Base-by-base conservation (phyloP, 176 grass and related monocot species). In the Rhynchospora pubera region DNA sequence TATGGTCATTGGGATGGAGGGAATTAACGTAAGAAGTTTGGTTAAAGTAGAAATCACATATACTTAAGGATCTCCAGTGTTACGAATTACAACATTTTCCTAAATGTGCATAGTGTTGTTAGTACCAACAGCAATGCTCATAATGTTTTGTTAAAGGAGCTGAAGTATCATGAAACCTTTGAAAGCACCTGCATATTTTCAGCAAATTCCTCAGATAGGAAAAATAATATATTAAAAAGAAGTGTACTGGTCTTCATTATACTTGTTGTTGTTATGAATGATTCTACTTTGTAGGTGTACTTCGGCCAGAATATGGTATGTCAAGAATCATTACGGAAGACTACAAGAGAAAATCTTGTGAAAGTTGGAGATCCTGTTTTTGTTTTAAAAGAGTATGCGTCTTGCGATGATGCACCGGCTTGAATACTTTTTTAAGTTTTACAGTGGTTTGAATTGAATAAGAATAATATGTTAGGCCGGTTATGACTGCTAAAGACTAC, bases 281-380 rank as follows among this genome's bases (percentile, higher is more conserved):
- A 73, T 23, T 82, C 12, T 12, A 73, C 28, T 50, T 23, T 83
- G 1, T 82, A 94, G 92, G 92, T 92, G 5, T 97, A 85, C 62
- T 94, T 97, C 65, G 90, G 92, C 24, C 94, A 97, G 65, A 94
- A 94, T 89, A 43, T 94, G 80, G 90, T 94, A 24, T 97, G 90
- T 78, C 89, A 81, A 78, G 94, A 94, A 64, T 93, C 89, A 2
- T 48, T 93, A 3, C 87, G 82, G 13, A 65, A 9, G 10, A 60
- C n/a, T 7, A 65, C 45, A 14, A 69, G 83, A 85, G 89, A 74
- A 62, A 91, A 80, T 79, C 30, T 86, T 9, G 50, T 98, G 52
- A 91, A 88, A 32, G 84, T 93, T 5, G 85, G 92, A 0, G 92
- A 98, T 85, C 85, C 87, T 0, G 84, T 98, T 84, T 90, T 87